Conservation (phyloP, 495 filamentous ascomycete genomes). For the Articulospora tetracladia region DNA sequence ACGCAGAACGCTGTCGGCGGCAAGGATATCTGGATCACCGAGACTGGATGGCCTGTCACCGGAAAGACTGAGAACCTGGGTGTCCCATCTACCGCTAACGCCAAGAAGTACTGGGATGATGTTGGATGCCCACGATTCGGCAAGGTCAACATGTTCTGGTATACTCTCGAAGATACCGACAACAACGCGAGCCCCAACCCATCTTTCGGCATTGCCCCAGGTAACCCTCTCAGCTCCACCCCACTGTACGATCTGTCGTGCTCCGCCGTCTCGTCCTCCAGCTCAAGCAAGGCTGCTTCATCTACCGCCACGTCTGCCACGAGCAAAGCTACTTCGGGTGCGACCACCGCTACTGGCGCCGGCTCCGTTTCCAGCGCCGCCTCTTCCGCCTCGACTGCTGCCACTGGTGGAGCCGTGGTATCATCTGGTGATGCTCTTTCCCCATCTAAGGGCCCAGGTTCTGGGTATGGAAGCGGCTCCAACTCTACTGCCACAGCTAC, state of each 20-base stretch:
- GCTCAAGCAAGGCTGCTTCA: constrained; percentile 18
- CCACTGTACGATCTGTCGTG: constrained; percentile 65
- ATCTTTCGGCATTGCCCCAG: constrained; percentile 60
- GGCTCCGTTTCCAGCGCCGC: constrained; percentile 13
- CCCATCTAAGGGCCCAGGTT: constrained; percentile 15
- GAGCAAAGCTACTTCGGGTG: constrained; percentile 2
- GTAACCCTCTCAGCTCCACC: constrained; percentile 40
- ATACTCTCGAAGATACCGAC: constrained; percentile 64
- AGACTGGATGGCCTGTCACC: constrained; percentile 82
- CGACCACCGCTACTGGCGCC: background rate
- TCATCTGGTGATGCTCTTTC: constrained; percentile 12
- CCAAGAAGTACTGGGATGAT: constrained; percentile 73
- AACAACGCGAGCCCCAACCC: constrained; percentile 50
- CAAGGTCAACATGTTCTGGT: constrained; percentile 70
- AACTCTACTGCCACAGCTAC: constrained; percentile 11
- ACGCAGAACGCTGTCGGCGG: constrained; percentile 54
- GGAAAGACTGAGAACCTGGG: constrained; percentile 59
- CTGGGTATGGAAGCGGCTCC: constrained; percentile 7
- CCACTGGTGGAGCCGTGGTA: constrained; percentile 18
- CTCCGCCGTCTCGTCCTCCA: constrained; percentile 19
- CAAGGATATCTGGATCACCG: constrained; percentile 84
- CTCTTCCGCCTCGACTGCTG: constrained; percentile 16
- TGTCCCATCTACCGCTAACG: constrained; percentile 61
- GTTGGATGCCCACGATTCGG: constrained; percentile 69
- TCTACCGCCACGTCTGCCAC: constrained; percentile 13